Evolutionary conservation across 768 basidiomycete genomes (phyloP).

Genomic region (Psilocybe tampanensis): DNA sequence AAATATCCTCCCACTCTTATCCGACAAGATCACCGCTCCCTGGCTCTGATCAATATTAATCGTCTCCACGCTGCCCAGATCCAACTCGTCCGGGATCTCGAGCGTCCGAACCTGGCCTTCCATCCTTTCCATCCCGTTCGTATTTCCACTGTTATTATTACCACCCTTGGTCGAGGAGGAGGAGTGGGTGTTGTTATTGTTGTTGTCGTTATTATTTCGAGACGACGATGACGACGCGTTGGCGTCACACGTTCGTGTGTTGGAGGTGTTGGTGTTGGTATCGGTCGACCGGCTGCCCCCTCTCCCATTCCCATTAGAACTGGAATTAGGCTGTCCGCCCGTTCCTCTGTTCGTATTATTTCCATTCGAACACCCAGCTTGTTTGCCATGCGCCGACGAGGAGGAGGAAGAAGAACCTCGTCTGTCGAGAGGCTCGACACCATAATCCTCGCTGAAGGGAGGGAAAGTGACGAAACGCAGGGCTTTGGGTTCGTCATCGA

Average conservation of each 20-base stretch:
- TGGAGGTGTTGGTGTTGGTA: too few species aligned
- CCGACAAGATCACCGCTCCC: conserved; percentile 70
- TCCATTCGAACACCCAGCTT: background rate
- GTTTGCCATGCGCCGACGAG: background rate
- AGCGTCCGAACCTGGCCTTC: conserved; percentile 60
- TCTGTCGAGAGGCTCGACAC: conserved; percentile 22
- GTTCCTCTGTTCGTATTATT: too few species aligned
- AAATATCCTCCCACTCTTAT: conserved; percentile 70
- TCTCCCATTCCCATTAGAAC: too few species aligned
- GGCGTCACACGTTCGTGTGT: too few species aligned
- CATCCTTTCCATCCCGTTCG: conserved; percentile 8
- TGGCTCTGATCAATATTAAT: conserved; percentile 81
- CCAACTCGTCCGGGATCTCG: conserved; percentile 63
- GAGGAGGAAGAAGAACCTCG: background rate
- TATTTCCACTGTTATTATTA: too few species aligned
- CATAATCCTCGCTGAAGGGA: conserved; percentile 42
- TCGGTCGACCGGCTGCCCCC: too few species aligned
- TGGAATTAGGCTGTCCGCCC: too few species aligned
- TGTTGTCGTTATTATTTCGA: too few species aligned
- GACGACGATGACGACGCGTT: too few species aligned
- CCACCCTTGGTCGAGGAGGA: too few species aligned
- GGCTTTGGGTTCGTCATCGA: conserved; percentile 46
- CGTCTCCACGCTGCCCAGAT: conserved; percentile 68
- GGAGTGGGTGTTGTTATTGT: too few species aligned
- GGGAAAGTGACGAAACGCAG: conserved; percentile 76